Percentiles rank a stretch among this genome's conserved stretches.
Evolutionary conservation across 2,329 filamentous ascomycete genomes (phyloP).

Genomic region (Paraphoma sp.): DNA sequence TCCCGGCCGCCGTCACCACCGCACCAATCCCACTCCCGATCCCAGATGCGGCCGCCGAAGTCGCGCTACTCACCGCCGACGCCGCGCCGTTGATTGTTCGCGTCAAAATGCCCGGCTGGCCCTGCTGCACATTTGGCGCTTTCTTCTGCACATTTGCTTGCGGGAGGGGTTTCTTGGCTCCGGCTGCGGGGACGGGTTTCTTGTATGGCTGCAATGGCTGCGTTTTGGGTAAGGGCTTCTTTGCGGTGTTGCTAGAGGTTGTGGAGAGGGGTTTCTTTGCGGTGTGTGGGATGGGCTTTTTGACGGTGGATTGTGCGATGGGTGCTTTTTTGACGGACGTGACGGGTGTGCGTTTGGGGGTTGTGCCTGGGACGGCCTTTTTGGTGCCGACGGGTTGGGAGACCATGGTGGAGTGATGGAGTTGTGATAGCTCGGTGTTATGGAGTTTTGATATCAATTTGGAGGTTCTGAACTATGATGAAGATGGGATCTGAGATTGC

Average conservation of each 20-base stretch:
- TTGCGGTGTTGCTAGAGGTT: slow-evolving; percentile 10
- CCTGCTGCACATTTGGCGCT: slow-evolving; percentile 18
- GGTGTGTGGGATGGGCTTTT: slow-evolving; percentile 20
- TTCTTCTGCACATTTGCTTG: slow-evolving; percentile 8
- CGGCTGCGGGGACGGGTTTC: slow-evolving; percentile 8
- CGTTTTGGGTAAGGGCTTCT: slow-evolving; percentile 2
- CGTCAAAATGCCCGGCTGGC: slow-evolving; percentile 53
- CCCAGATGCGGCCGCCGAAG: slow-evolving; percentile 51
- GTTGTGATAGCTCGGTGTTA: too few species aligned
- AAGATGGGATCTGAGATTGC: background rate
- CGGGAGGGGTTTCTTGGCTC: slow-evolving; percentile 9
- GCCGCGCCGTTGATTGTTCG: slow-evolving; percentile 32
- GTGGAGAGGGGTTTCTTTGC: slow-evolving; percentile 17
- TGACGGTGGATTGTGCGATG: slow-evolving; percentile 17
- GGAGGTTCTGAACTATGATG: background rate
- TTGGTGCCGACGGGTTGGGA: slow-evolving; percentile 36
- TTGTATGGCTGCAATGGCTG: slow-evolving; percentile 16
- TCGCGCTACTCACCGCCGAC: slow-evolving; percentile 37
- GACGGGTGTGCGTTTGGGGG: slow-evolving; percentile 17
- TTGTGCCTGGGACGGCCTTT: slow-evolving; percentile 23
- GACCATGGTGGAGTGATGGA: slow-evolving; percentile 19
- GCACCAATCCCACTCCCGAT: slow-evolving; percentile 54
- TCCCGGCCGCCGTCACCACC: slow-evolving; percentile 52
- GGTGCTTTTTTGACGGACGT: slow-evolving; percentile 12
- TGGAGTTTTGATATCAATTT: background rate